Evolutionary conservation across 768 basidiomycete species (phyloP), one percentile per base, ranked within the genome.

Genomic region (Tricholomella constricta): DNA sequence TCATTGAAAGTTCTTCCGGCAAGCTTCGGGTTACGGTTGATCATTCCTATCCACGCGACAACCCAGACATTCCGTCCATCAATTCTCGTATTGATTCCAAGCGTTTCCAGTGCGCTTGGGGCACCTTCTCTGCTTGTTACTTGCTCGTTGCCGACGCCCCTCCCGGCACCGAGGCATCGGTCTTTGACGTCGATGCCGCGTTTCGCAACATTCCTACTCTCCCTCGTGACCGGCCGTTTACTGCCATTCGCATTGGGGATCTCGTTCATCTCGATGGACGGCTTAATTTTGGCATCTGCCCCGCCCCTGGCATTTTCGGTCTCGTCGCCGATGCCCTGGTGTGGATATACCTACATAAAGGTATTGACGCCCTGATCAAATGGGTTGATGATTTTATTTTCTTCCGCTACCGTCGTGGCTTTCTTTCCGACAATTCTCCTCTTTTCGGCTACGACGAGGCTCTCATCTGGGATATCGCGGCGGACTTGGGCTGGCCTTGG

Each of bases 401-500:
- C 10, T 38, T 38, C 10, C 6, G 37, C 17, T 38, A 38, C 37
- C 37, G 15, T 38, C 37, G 15, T 14, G 11, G 11, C 7, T n/a
- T 7, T 6, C 37, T 17, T n/a, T 4, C 19, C 6, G n/a, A 15
- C 10, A n/a, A n/a, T n/a, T 19, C 37, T n/a, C 37, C 37, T 17
- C 19, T 7, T 17, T 38, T 4, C 19, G 5, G 17, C 15, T 38
- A 38, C 10, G 37, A 38, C 17, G 37, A 38, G 19, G 14, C 37
- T 17, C n/a, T 15, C 9, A 40, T 52, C 1, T 52, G 43, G 51
- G 1, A 4, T 10, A 34, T 51, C 19, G 49, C 41, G 3, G 29
- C 8, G 2, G 49, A 51, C 7, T 14, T 51, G 1, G 40, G 49
- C 2, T 51, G 49, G 43, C 44, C 51, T 0, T 52, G 44, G 51